A percentile compares a stretch with the other conserved stretches of the same genome.
phyloP scores from a whole-genome alignment of 179 eudicot species.

The Heliamphora pulchella region DNA sequence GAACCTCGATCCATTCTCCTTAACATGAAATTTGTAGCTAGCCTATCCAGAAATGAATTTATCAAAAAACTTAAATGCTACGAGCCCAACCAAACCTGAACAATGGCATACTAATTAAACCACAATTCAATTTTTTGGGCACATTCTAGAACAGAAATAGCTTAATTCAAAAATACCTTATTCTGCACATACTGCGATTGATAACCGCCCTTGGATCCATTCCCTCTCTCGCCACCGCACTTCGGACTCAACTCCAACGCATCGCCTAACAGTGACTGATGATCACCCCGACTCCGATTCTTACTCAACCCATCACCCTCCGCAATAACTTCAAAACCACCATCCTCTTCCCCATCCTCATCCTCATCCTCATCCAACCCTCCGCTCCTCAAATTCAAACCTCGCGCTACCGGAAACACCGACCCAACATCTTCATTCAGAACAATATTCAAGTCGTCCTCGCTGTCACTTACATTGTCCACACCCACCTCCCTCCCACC shows the following conservation, averaged over 20 bases:
- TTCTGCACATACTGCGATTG: conserved; percentile 29
- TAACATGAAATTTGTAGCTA: not conserved
- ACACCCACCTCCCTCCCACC: conserved; percentile 15
- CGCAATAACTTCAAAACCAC: conserved; percentile 3
- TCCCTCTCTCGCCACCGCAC: conserved; percentile 20
- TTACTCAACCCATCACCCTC: conserved; percentile 15
- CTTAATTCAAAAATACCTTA: conserved; percentile 24
- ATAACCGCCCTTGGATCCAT: conserved; percentile 18
- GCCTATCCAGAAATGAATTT: not conserved
- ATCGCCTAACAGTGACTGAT: not conserved
- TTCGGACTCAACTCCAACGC: conserved; percentile 15
- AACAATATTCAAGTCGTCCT: conserved; percentile 50
- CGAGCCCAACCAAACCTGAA: not conserved
- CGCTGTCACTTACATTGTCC: conserved; percentile 28
- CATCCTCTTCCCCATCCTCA: not conserved
- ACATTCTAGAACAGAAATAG: not conserved
- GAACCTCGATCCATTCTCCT: not conserved
- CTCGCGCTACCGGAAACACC: not conserved
- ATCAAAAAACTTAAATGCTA: not conserved
- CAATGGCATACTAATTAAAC: not conserved
- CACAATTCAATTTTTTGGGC: not conserved
- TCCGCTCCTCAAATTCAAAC: not conserved
- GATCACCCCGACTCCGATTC: not conserved
- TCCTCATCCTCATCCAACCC: conserved; percentile 17
- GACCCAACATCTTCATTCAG: conserved; percentile 35